Evolutionary conservation across 495 filamentous ascomycete genomes (phyloP), one percentile per base, ranked within the genome.

Genomic region (Immersiella caudata): DNA sequence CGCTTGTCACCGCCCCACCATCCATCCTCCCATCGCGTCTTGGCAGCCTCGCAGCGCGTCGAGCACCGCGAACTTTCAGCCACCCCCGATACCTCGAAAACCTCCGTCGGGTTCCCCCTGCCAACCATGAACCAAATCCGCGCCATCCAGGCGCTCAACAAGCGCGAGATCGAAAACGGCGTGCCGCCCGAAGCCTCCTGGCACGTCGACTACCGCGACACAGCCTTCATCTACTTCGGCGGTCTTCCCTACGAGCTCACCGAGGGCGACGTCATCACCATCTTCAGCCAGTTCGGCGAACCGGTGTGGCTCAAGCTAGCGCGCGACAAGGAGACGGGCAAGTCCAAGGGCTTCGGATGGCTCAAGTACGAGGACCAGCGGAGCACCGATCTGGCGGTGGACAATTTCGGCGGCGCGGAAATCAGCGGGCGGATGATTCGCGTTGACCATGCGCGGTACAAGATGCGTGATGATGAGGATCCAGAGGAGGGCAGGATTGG

Each of bases 301-400:
- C 96, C 96, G 9, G 90, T 92, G 14, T 93, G 93, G 78, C 83
- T 98, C 65, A 95, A 97, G 69, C 85, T 98, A 1, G 85, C 89
- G 33, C 92, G 95, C 63, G 95, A 99, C 82, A 95, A 96, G 75
- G 95, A 98, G 73, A 94, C 94, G 0, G 96, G 95, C 27, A 96
- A 96, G 76, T 94, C 91, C 68, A 89, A 89, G 64, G 95, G 95
- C 0, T 99, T 97, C 70, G 92, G 89, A 1, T 99, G 93, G 82
- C 84, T 99, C 61, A 99, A 99, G 77, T 99, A 97, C 78, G 95
- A 99, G 75, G 95, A 99, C 78, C 95, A 99, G 84, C 88, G 96
- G 66, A 97, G 93, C 76, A 94, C 91, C 50, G 93, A 97, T 78
- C 82, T 99, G 36, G 95, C 95, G 1, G 95, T 99, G 2, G 95